These are phyloP conservation scores for Hygrophila difformis DNA, from an alignment of 257 asterid species.

Conservation along the genomic window DNA sequence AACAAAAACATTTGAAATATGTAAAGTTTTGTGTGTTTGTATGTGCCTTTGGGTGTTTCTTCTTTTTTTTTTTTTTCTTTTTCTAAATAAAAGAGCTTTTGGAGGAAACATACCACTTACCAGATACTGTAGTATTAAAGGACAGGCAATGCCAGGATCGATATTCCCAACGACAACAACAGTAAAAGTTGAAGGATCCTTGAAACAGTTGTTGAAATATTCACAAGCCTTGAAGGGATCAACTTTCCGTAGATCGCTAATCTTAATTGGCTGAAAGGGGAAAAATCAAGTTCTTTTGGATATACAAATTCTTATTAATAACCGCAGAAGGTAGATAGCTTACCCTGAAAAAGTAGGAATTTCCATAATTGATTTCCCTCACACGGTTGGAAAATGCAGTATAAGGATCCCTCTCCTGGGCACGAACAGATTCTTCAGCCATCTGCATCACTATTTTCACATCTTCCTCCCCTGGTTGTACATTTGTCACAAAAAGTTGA, in stretches of 20 bases:
- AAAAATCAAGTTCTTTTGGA: constrained; percentile 1
- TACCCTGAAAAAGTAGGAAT: constrained; percentile 87
- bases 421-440: constrained; percentile 96
- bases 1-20: constrained; percentile 14
- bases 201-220: constrained; percentile 74
- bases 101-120: constrained; percentile 32
- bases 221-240: constrained; percentile 81
- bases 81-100: too few species aligned
- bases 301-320: background rate
- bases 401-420: constrained; percentile 94
- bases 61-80: too few species aligned
- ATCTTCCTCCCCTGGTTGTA: constrained; percentile 81
- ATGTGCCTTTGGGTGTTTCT: too few species aligned
- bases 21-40: too few species aligned
- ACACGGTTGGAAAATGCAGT: constrained; percentile 84
- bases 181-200: constrained; percentile 88
- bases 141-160: constrained; percentile 71
- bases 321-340: constrained; percentile 18
- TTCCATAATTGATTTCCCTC: constrained; percentile 92
- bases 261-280: constrained; percentile 65
- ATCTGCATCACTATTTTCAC: constrained; percentile 93
- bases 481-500: constrained; percentile 76
- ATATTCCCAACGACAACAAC: constrained; percentile 87
- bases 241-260: constrained; percentile 66
- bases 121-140: constrained; percentile 73